phyloP scores from a whole-genome alignment of 2,329 filamentous ascomycete species.

The Pestalotiopsis sp. region DNA sequence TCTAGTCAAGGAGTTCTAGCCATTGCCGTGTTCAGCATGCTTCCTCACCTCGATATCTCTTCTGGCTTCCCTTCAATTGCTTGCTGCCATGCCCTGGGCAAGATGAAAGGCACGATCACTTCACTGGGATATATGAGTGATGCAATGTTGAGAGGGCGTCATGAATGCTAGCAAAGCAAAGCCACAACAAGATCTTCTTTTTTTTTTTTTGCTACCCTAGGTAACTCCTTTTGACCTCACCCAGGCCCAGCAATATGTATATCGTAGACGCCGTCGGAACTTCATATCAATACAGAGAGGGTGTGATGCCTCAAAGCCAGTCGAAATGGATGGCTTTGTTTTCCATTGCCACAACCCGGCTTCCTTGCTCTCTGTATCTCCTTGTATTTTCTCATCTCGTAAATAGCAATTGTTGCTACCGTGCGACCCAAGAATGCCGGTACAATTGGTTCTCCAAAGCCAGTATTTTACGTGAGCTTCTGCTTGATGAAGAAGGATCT shows the following conservation, averaged over 20 bases:
- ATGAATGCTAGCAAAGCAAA: background rate
- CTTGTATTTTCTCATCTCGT: background rate
- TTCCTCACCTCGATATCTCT: too few species aligned
- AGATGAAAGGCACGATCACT: background rate
- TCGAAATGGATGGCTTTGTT: background rate
- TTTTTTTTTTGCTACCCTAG: slow-evolving; percentile 2
- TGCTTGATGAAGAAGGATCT: slow-evolving; percentile 99
- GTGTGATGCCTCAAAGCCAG: background rate
- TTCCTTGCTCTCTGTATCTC: background rate
- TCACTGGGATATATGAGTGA: background rate
- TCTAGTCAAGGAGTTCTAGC: too few species aligned
- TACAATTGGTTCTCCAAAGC: background rate
- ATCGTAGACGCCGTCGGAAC: slow-evolving; percentile 7
- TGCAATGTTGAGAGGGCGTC: background rate
- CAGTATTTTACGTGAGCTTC: slow-evolving; percentile 80
- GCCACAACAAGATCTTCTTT: background rate
- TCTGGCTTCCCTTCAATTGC: too few species aligned
- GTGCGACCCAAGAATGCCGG: background rate
- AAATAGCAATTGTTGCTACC: background rate
- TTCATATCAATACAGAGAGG: slow-evolving; percentile 9
- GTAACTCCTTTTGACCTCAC: slow-evolving; percentile 1
- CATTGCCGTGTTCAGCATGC: too few species aligned
- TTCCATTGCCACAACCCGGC: background rate
- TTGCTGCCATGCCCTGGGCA: too few species aligned
- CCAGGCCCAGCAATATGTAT: slow-evolving; percentile 1